phyloP scores from a whole-genome alignment of 2,329 filamentous ascomycete species.

The Diplodia intermedia region DNA sequence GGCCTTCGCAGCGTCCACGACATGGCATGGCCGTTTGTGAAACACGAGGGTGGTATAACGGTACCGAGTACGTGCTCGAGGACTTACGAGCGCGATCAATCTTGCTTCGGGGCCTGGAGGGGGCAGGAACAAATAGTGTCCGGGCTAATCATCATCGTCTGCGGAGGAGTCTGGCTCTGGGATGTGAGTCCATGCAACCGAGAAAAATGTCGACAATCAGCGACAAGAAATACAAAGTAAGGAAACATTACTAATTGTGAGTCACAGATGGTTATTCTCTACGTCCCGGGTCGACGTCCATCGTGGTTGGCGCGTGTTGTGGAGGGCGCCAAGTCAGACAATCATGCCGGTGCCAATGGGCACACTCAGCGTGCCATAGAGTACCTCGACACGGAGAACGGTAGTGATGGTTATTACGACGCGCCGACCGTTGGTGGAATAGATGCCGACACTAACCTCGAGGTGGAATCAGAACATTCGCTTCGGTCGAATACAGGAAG shows the following conservation, averaged over 20 bases:
- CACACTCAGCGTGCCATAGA: background rate
- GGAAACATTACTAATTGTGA: background rate
- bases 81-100: constrained; percentile 51
- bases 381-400: constrained; percentile 11
- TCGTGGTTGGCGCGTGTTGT: constrained; percentile 5
- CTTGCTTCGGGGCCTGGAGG: constrained; percentile 62
- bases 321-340: background rate
- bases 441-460: constrained; percentile 3
- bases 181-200: constrained; percentile 54
- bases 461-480: constrained; percentile 6
- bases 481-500: background rate
- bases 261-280: constrained; percentile 15
- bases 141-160: constrained; percentile 60
- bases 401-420: background rate
- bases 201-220: too few relatives aligned
- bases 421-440: background rate
- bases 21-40: constrained; percentile 64
- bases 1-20: constrained; percentile 64
- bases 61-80: constrained; percentile 49
- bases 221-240: background rate
- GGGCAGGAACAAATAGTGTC: constrained; percentile 57
- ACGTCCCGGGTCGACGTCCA: constrained; percentile 9
- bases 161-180: constrained; percentile 60
- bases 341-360: background rate
- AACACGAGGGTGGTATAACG: constrained; percentile 34